phyloP scores from a whole-genome alignment of 768 basidiomycete genomes.

The Lentinula sp. region DNA sequence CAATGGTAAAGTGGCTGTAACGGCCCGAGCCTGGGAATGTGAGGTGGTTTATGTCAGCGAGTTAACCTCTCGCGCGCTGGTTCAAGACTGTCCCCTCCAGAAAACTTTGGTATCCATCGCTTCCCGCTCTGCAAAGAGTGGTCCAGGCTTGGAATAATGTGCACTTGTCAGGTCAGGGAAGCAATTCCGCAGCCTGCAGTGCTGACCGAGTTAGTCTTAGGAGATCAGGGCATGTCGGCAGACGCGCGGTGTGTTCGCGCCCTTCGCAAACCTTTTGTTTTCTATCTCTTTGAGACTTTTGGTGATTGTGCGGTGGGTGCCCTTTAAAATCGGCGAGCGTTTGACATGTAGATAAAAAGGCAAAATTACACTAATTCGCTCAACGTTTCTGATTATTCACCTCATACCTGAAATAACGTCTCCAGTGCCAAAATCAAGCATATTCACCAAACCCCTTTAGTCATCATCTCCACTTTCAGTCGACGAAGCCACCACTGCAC shows the following conservation, averaged over 20 bases:
- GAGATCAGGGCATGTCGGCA: constrained; percentile 84
- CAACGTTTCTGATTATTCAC: too few species aligned
- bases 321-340: too few species aligned
- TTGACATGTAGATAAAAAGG: too few species aligned
- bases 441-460: too few species aligned
- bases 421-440: too few species aligned
- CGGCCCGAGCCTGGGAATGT: constrained; percentile 80
- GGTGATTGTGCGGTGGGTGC: too few species aligned
- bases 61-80: constrained; percentile 71
- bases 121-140: constrained; percentile 58
- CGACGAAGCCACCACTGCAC: not conserved
- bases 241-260: constrained; percentile 76
- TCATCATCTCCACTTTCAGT: not conserved
- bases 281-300: too few species aligned
- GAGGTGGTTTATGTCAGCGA: constrained; percentile 61
- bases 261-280: constrained; percentile 63
- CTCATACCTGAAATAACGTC: too few species aligned
- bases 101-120: constrained; percentile 85
- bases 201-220: constrained; percentile 88
- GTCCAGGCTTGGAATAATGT: constrained; percentile 73
- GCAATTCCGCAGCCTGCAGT: constrained; percentile 89
- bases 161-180: constrained; percentile 85
- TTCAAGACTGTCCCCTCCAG: constrained; percentile 93
- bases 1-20: constrained; percentile 59
- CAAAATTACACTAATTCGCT: too few species aligned